Conservation (phyloP, 2,329 filamentous ascomycete genomes). For the Elsinoe necatrix region DNA sequence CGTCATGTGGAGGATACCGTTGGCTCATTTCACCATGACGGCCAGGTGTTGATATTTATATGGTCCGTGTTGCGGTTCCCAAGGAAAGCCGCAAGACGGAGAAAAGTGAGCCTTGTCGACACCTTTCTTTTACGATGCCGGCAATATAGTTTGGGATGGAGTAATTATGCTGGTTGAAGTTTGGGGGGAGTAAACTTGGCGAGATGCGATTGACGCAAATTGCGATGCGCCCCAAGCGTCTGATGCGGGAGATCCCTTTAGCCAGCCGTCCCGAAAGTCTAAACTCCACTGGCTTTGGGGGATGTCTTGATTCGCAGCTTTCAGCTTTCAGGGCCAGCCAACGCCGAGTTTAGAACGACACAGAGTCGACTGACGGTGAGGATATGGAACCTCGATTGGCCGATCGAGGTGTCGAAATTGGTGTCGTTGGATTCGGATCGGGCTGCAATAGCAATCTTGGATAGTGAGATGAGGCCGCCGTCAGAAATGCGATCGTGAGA, state of each 20-base stretch:
- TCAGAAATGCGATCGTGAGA: neutral
- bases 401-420: neutral
- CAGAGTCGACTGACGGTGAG: neutral
- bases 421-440: neutral
- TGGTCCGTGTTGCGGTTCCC: neutral
- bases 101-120: neutral
- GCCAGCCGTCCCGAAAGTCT: neutral
- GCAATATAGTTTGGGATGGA: neutral
- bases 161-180: neutral
- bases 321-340: conserved; percentile 7
- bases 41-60: neutral
- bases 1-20: conserved; percentile 20
- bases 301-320: neutral
- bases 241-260: conserved; percentile 7
- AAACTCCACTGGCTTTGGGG: neutral
- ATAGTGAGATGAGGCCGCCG: neutral
- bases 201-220: conserved; percentile 1
- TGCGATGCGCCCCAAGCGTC: neutral
- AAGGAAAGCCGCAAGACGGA: neutral
- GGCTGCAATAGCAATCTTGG: neutral
- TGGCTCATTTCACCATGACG: conserved; percentile 18
- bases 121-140: neutral
- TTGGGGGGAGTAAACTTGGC: neutral
- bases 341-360: conserved; percentile 13
- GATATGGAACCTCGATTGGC: neutral